phyloP scores from a whole-genome alignment of 176 grass and related monocot species.

The Urochloa ruziziensis region DNA sequence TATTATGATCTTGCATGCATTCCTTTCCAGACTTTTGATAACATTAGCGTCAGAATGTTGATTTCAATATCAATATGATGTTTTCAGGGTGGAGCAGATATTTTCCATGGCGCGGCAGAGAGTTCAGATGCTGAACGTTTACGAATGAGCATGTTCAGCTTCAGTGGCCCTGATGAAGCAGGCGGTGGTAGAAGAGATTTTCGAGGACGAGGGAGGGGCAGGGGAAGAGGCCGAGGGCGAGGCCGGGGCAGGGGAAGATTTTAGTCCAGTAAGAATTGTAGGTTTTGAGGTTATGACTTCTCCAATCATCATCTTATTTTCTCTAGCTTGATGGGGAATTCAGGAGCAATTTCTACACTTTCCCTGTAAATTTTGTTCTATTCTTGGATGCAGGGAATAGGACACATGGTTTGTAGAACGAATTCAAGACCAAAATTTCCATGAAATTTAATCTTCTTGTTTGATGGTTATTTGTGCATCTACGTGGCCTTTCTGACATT shows the following conservation, averaged over 20 bases:
- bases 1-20: neutral
- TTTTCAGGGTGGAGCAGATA: conserved; percentile 26
- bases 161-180: conserved; percentile 52
- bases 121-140: conserved; percentile 64
- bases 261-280: conserved; percentile 20
- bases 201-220: conserved; percentile 48
- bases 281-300: neutral
- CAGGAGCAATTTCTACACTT: neutral
- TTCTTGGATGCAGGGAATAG: neutral
- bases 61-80: neutral
- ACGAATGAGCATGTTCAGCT: conserved; percentile 87
- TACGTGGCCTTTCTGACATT: neutral
- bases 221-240: conserved; percentile 45
- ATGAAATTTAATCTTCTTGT: neutral
- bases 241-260: conserved; percentile 50
- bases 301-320: conserved; percentile 5
- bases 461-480: neutral
- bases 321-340: neutral
- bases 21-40: neutral
- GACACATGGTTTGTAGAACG: neutral
- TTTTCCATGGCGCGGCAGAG: conserved; percentile 27
- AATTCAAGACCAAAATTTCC: neutral
- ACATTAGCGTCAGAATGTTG: neutral
- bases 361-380: neutral
- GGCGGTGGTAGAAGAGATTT: conserved; percentile 49